Percentiles rank a stretch among this genome's conserved stretches.
These are phyloP conservation scores for Lojkania enalia DNA, from an alignment of 2,329 filamentous ascomycete genomes.

Conservation along the genomic window DNA sequence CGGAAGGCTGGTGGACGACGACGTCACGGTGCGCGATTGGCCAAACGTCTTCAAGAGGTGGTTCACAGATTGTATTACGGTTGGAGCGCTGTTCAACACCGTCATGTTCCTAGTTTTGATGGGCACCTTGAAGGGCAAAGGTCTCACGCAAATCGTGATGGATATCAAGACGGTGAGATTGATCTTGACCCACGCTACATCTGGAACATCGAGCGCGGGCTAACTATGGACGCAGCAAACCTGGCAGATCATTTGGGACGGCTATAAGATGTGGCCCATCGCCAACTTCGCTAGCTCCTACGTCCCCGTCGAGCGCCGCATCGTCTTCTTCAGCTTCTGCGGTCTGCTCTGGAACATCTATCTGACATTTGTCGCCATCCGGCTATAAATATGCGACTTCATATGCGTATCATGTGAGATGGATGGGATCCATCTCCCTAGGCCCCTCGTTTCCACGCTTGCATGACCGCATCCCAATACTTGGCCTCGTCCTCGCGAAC, in stretches of 20 bases:
- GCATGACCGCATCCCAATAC: slow-evolving; percentile 58
- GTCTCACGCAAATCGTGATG: slow-evolving; percentile 30
- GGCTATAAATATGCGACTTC: slow-evolving; percentile 23
- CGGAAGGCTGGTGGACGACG: slow-evolving; percentile 24
- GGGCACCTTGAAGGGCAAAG: slow-evolving; percentile 52
- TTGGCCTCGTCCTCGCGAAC: slow-evolving; percentile 59
- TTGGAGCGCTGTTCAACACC: slow-evolving; percentile 68
- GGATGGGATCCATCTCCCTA: too few species aligned
- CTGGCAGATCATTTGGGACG: slow-evolving; percentile 55
- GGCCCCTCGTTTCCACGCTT: slow-evolving; percentile 33
- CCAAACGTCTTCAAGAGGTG: slow-evolving; percentile 70
- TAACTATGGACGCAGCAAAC: slow-evolving; percentile 26
- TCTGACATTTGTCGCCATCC: slow-evolving; percentile 63
- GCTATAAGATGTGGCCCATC: slow-evolving; percentile 72
- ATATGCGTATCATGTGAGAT: background rate
- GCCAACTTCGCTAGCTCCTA: slow-evolving; percentile 74
- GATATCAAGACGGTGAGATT: slow-evolving; percentile 45
- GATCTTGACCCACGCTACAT: background rate
- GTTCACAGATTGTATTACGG: slow-evolving; percentile 65
- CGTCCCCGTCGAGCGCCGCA: slow-evolving; percentile 69
- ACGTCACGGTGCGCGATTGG: slow-evolving; percentile 39
- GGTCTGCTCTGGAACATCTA: slow-evolving; percentile 77
- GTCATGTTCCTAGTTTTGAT: slow-evolving; percentile 65
- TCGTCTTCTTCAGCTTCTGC: slow-evolving; percentile 71
- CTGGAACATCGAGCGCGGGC: background rate